Evolutionary conservation across 345 rosid genomes (phyloP).

Genomic region (Conringia planisiliqua): DNA sequence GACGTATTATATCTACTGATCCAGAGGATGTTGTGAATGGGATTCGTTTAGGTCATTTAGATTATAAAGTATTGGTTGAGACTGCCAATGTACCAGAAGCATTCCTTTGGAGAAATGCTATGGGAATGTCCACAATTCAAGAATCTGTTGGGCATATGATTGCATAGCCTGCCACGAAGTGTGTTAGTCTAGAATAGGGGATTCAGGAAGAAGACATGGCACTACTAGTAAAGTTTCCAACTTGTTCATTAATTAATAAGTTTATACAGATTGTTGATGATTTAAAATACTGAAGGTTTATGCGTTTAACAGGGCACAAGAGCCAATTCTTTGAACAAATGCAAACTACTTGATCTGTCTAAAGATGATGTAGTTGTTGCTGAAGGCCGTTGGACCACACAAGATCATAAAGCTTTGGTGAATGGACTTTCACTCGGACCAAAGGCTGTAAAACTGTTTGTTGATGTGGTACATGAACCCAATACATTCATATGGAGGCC

Average conservation of each 20-base stretch:
- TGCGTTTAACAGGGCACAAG: not conserved
- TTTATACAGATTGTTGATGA: no score
- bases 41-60: not conserved
- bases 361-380: not conserved
- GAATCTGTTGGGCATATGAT: not conserved
- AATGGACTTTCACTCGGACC: no score
- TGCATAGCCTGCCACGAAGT: not conserved
- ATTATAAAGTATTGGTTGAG: not conserved
- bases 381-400: no score
- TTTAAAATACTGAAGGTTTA: no score
- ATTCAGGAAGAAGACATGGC: not conserved
- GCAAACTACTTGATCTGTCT: not conserved
- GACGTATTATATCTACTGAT: not conserved
- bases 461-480: no score
- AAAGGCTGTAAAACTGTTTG: no score
- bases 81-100: not conserved
- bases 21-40: not conserved
- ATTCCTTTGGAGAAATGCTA: not conserved
- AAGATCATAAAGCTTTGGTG: no score
- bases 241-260: no score
- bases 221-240: not conserved
- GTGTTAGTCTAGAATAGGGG: not conserved
- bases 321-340: no score
- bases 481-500: no score
- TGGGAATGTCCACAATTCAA: not conserved